Base-by-base conservation (phyloP, 148 eudicot species). In the Amaranthus palmeri region DNA sequence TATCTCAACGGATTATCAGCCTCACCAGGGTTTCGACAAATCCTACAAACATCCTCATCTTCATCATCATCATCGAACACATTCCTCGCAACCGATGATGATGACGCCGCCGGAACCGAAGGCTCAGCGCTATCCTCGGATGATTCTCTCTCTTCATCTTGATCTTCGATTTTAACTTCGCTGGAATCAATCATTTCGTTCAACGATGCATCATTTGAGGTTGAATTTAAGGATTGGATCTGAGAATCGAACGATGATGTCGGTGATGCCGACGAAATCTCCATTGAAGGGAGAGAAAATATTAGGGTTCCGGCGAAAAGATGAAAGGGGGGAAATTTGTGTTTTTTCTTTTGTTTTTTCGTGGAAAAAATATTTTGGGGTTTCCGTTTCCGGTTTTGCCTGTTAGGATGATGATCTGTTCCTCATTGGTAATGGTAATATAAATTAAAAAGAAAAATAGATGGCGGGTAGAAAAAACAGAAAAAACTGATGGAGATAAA, bases 21-120 rank as follows among this genome's bases (percentile, higher is more conserved):
- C 6, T 92, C 97, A 5, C 96, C 97, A 9, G 97, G 87, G 65
- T 90, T 92, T 54, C 97, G 77, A 56, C 97, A 92, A 82, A 92
- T 92, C 84, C 97, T 80, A 70, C 97, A 90, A 44, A 92, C 96
- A 70, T 90, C 97, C 56, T 61, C 97, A 53, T 80, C 84, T 3
- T 92, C 97, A 4, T 91, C 97, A n/a, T 92, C 91, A 45, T 86
- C 96, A 61, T 86, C 87, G 64, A 54, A 85, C 76, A 49, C 6
- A 7, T 55, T 73, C 50, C 7, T 46, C 40, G 42, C 7, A 40
- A 61, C 53, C 44, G 76, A 4, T 1, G 70, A 10, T 6, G 53
- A 62, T 2, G 46, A 42, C 2, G 47, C 51, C 51, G 15, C 65
- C 40, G 62, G 49, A 6, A 46, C 52, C 12, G 53, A 18, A 15